These are phyloP conservation scores for Asclepias syriaca DNA, from an alignment of 257 asterid genomes.

Conservation along the genomic window DNA sequence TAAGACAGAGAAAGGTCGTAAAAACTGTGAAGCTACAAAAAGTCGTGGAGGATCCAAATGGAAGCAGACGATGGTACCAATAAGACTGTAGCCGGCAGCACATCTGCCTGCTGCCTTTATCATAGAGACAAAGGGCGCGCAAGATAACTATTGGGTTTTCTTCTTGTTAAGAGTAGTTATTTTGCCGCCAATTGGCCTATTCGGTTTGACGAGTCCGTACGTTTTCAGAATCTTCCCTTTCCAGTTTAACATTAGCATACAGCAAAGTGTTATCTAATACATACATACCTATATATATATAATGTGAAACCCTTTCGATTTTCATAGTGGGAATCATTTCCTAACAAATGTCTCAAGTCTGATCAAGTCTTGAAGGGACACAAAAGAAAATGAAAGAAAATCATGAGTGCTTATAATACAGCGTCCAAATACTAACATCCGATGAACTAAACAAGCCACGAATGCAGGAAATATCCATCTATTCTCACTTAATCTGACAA, in stretches of 20 bases:
- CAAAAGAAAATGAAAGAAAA: neutral
- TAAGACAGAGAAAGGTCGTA: neutral
- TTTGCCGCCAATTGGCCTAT: slow-evolving; percentile 17
- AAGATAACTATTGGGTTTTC: neutral
- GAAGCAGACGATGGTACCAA: neutral
- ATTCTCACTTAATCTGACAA: neutral
- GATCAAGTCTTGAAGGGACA: neutral
- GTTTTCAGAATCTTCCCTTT: no score
- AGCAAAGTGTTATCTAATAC: no score
- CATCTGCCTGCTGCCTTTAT: neutral
- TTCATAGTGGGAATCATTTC: neutral
- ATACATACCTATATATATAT: no score
- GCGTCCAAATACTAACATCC: neutral
- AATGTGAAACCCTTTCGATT: neutral
- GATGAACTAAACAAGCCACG: neutral
- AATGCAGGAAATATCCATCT: neutral
- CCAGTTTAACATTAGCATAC: no score
- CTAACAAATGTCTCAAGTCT: neutral
- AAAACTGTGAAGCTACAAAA: neutral
- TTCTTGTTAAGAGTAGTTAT: neutral
- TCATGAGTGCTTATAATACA: neutral
- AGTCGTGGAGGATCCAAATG: neutral
- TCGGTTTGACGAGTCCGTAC: neutral
- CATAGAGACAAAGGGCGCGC: neutral
- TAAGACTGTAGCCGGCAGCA: slow-evolving; percentile 9